Evolutionary conservation across 1,284 basidiomycete species (phyloP), one percentile per base, ranked within the genome.

Genomic region (Xerocomus minutiporus): DNA sequence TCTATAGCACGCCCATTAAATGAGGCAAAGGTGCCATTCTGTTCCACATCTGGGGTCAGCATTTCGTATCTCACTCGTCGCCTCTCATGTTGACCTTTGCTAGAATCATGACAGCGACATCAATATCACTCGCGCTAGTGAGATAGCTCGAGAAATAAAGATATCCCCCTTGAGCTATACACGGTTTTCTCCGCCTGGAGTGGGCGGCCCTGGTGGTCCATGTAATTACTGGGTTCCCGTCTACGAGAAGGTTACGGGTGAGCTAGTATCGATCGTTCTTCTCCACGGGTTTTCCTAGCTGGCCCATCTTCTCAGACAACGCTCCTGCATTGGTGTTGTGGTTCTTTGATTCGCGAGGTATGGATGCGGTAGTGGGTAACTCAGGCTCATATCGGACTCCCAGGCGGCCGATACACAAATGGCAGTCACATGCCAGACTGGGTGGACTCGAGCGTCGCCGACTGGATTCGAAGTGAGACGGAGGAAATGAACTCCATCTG

Each of bases 181-280:
- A 0, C 79, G 83, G 5, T 60, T 70, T 45, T 75, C 80, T 5
- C 81, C 83, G 5, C 62, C 71, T 7, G 80, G 80, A 9, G 71
- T 86, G n/a, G 83, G 85, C 11, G 84, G 84, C 0, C 61, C 66
- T 28, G 76, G 75, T 31, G 85, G 85, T 7, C 79, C 81, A 4
- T 83, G 50, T 36, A 87, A 81, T 55, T 87, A 87, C 59, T 87
- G 84, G 84, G 82, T 87, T 20, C 84, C 85, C 3, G 80, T 78
- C 15, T 75, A 74, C 53, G 59, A 62, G 35, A 65, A 59, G 20
- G 42, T 17, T 12, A 54, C 55, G 50, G 72, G 75, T 75, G 48
- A 42, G 57, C 26, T 11, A 20, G 32, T 3, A 39, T 6, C 1
- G 1, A 3, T 8, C 15, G 3, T 36, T 44, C 35, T 29, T 29